These are phyloP conservation scores for Teunomyces stri DNA, from an alignment of 805 yeast species.

Conservation along the genomic window DNA sequence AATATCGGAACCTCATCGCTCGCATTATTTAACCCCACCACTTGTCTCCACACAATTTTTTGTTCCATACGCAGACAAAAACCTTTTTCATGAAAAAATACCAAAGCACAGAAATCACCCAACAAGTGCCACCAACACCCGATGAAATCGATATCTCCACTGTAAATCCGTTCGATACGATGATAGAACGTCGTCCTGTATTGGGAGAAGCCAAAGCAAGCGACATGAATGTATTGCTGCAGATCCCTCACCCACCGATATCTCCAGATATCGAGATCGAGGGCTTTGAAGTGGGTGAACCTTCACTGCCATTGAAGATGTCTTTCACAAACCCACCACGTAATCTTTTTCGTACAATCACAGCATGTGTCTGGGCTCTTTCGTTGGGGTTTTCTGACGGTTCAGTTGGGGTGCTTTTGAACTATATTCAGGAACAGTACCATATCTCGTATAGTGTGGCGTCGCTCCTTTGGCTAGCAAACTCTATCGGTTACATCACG, in stretches of 20 bases:
- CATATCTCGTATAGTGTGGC: slow-evolving; percentile 16
- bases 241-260: background rate
- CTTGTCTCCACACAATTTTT: background rate
- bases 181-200: background rate
- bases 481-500: slow-evolving; percentile 16
- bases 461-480: slow-evolving; percentile 21
- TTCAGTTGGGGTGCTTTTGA: slow-evolving; percentile 22
- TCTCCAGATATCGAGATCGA: background rate
- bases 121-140: background rate
- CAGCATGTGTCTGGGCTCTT: slow-evolving; percentile 17
- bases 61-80: background rate
- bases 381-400: slow-evolving; percentile 18
- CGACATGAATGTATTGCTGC: background rate
- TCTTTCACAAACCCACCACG: slow-evolving; percentile 14
- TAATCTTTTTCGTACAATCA: slow-evolving; percentile 15
- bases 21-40: background rate
- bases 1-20: background rate
- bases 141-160: background rate
- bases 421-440: slow-evolving; percentile 19
- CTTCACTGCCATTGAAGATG: slow-evolving; percentile 9
- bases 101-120: background rate
- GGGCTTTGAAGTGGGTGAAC: background rate
- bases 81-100: background rate
- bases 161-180: background rate
- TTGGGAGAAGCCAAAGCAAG: background rate